These are phyloP conservation scores for Colletotrichum magnum DNA, from an alignment of 2,329 filamentous ascomycete genomes.

Conservation along the genomic window DNA sequence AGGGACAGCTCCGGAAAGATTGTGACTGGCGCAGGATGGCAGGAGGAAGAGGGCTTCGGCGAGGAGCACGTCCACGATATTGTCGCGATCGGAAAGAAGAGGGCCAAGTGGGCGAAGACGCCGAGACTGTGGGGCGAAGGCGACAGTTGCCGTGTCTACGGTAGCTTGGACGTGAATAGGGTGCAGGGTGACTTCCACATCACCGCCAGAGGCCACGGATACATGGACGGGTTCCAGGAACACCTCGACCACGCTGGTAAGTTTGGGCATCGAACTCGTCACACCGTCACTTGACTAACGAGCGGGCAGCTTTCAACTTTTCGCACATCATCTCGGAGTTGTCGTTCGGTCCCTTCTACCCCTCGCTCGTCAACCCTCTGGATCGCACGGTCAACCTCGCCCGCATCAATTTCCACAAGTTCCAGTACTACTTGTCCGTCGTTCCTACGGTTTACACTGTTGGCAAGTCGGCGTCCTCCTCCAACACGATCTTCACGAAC, in stretches of 20 bases:
- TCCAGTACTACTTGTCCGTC: slow-evolving; percentile 96
- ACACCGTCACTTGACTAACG: slow-evolving; percentile 5
- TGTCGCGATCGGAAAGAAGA: slow-evolving; percentile 76
- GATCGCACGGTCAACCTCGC: slow-evolving; percentile 89
- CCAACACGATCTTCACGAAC: slow-evolving; percentile 86
- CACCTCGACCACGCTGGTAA: slow-evolving; percentile 87
- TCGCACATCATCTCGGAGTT: slow-evolving; percentile 96
- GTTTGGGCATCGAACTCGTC: slow-evolving; percentile 49
- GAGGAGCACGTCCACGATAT: slow-evolving; percentile 96
- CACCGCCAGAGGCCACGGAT: slow-evolving; percentile 95
- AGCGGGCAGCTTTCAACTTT: slow-evolving; percentile 89
- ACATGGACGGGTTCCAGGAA: slow-evolving; percentile 77
- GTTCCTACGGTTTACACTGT: slow-evolving; percentile 94
- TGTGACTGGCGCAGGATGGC: slow-evolving; percentile 71
- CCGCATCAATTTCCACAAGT: slow-evolving; percentile 88
- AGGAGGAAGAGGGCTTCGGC: slow-evolving; percentile 77
- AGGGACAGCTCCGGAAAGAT: slow-evolving; percentile 68
- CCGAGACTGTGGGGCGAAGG: slow-evolving; percentile 72
- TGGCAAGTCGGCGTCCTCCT: slow-evolving; percentile 54
- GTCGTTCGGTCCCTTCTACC: slow-evolving; percentile 97
- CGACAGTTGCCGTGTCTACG: slow-evolving; percentile 91
- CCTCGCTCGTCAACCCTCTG: slow-evolving; percentile 91
- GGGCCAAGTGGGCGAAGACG: slow-evolving; percentile 81
- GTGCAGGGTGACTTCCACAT: slow-evolving; percentile 99
- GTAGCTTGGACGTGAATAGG: slow-evolving; percentile 92